A percentile compares a stretch with the other conserved stretches of the same genome.
These are phyloP conservation scores for Sutorius australiensis DNA, from an alignment of 768 basidiomycete species.

Conservation along the genomic window DNA sequence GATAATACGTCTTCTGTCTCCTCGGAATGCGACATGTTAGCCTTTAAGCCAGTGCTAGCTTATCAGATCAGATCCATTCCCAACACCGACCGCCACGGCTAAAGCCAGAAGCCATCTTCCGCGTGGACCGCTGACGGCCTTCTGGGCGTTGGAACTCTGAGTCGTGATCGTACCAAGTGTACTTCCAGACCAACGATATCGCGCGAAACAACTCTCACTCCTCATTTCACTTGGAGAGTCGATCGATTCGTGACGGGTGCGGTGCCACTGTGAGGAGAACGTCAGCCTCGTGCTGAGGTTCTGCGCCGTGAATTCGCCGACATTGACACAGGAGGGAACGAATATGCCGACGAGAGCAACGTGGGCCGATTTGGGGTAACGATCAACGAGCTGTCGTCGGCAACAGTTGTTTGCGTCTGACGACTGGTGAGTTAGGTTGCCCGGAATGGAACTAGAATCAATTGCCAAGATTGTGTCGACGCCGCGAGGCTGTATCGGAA, in stretches of 20 bases:
- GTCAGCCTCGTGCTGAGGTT: constrained; percentile 38
- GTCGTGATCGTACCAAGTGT: not conserved
- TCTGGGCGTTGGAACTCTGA: not conserved
- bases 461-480: constrained; percentile 51
- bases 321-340: constrained; percentile 32
- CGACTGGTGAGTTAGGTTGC: constrained; percentile 9
- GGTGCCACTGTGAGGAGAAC: constrained; percentile 41
- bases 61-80: constrained; percentile 16
- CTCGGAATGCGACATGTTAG: constrained; percentile 13
- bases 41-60: not conserved
- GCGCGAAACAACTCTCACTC: constrained; percentile 29
- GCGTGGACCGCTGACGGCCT: not conserved
- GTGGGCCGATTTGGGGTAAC: constrained; percentile 38
- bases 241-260: constrained; percentile 40
- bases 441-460: constrained; percentile 28
- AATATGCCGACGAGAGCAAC: constrained; percentile 32
- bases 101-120: constrained; percentile 5
- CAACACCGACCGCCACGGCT: constrained; percentile 9
- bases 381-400: constrained; percentile 26
- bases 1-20: not conserved
- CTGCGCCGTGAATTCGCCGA: constrained; percentile 31
- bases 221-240: constrained; percentile 32
- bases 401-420: constrained; percentile 16
- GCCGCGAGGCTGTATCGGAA: constrained; percentile 47
- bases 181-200: constrained; percentile 32